phyloP scores from a whole-genome alignment of 1,139 yeast species.

The Suhomyces bolitotheri region DNA sequence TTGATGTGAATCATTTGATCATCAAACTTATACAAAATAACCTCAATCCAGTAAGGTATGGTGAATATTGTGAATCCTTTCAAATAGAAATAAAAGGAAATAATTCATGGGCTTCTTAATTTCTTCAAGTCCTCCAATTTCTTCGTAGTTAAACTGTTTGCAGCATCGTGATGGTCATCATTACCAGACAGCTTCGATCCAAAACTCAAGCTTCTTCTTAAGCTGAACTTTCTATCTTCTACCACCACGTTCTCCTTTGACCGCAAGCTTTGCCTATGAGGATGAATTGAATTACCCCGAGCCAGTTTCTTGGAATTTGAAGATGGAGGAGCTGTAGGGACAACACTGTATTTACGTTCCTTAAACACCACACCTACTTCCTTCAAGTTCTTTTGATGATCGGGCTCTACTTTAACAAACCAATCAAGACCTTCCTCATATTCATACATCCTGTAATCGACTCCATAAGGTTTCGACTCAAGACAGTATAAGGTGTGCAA shows the following conservation, averaged over 20 bases:
- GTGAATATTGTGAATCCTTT: too few relatives aligned
- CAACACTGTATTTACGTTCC: conserved; percentile 68
- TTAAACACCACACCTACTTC: conserved; percentile 67
- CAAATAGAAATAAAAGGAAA: too few relatives aligned
- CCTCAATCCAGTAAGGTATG: too few relatives aligned
- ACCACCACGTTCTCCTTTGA: conserved; percentile 1
- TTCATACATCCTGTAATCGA: conserved; percentile 86
- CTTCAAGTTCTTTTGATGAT: conserved; percentile 56
- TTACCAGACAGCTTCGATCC: conserved; percentile 14
- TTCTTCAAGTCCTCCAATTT: conserved; percentile 25
- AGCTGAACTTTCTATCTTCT: conserved; percentile 13
- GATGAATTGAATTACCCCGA: background rate
- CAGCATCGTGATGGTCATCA: conserved; percentile 4
- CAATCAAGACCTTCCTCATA: conserved; percentile 77
- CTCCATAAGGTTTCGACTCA: conserved; percentile 94
- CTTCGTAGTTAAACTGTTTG: conserved; percentile 18
- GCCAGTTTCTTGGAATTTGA: conserved; percentile 6
- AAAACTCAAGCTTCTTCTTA: conserved; percentile 20
- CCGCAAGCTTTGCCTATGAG: background rate
- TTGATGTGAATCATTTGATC: too few relatives aligned
- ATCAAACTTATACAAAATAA: too few relatives aligned
- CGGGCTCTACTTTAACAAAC: conserved; percentile 74
- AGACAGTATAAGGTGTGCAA: conserved; percentile 84
- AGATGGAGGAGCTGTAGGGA: conserved; percentile 70
- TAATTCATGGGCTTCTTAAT: conserved; percentile 17